phyloP scores from a whole-genome alignment of 768 basidiomycete genomes.

The Hypholoma fasciculare region DNA sequence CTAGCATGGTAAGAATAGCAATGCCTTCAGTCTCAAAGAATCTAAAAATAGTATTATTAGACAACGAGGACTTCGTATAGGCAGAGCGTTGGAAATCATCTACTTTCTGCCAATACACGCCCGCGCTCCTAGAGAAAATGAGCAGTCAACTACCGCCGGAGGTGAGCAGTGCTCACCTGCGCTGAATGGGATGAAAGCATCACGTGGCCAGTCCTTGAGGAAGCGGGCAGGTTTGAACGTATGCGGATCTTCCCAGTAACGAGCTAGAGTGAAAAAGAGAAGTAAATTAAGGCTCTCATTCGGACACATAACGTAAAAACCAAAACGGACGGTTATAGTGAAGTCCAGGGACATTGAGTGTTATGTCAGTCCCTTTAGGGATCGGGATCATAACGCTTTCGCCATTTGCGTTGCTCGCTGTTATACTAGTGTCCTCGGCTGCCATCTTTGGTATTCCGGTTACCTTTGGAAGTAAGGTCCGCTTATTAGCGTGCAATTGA shows the following conservation, averaged over 20 bases:
- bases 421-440: slow-evolving; percentile 46
- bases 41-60: slow-evolving; percentile 22
- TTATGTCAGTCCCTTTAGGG: slow-evolving; percentile 41
- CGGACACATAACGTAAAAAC: not conserved
- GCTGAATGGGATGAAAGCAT: slow-evolving; percentile 57
- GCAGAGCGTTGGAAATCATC: too few relatives aligned
- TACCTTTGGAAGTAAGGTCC: slow-evolving; percentile 26
- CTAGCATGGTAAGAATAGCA: slow-evolving; percentile 49
- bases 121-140: slow-evolving; percentile 14
- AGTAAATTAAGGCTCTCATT: not conserved
- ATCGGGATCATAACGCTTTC: slow-evolving; percentile 38
- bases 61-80: too few relatives aligned
- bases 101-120: slow-evolving; percentile 25
- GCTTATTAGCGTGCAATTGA: not conserved
- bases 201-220: slow-evolving; percentile 51
- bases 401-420: slow-evolving; percentile 33
- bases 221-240: slow-evolving; percentile 47
- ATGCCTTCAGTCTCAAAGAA: slow-evolving; percentile 56
- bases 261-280: slow-evolving; percentile 30
- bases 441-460: slow-evolving; percentile 42
- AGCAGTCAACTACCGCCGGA: not conserved
- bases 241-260: slow-evolving; percentile 56
- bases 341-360: slow-evolving; percentile 37
- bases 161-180: slow-evolving; percentile 25
- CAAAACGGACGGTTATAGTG: slow-evolving; percentile 50